Conservation (phyloP, 2,329 filamentous ascomycete species). For the Graphilbum ipis-grandicollis region DNA sequence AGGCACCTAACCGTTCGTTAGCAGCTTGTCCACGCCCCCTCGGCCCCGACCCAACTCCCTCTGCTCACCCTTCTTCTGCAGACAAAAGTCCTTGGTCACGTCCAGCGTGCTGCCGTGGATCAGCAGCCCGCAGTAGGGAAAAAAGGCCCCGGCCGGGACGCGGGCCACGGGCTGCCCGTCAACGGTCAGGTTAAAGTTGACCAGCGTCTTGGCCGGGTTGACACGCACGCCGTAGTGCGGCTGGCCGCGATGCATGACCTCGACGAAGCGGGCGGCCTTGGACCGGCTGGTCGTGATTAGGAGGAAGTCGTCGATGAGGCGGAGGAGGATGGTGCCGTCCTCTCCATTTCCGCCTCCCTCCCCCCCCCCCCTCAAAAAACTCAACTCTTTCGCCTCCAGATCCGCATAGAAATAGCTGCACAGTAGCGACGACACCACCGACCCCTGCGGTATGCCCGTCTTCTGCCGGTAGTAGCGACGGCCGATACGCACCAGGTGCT, state of each 20-base stretch:
- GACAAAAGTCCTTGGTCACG: conserved; percentile 44
- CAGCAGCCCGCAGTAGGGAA: conserved; percentile 75
- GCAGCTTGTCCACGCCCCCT: too few relatives aligned
- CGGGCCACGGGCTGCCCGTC: conserved; percentile 33
- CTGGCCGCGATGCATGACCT: conserved; percentile 63
- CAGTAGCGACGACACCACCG: conserved; percentile 66
- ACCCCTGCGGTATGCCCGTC: conserved; percentile 83
- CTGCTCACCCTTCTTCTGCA: too few relatives aligned
- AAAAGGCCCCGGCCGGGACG: conserved; percentile 25
- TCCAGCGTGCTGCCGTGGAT: conserved; percentile 63
- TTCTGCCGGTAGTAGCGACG: conserved; percentile 81
- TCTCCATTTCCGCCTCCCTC: conserved; percentile 15
- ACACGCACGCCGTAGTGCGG: conserved; percentile 67
- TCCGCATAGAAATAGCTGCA: conserved; percentile 96
- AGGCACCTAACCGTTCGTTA: too few relatives aligned
- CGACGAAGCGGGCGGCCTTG: conserved; percentile 57
- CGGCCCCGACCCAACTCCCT: too few relatives aligned
- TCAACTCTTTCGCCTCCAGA: conserved; percentile 52
- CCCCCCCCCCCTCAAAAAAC: conserved; percentile 33
- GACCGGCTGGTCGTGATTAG: conserved; percentile 56
- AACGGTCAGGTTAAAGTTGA: conserved; percentile 59
- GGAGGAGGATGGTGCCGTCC: conserved; percentile 38
- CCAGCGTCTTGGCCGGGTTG: conserved; percentile 60
- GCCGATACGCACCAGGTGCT: conserved; percentile 76
- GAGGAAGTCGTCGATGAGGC: conserved; percentile 85